These are phyloP conservation scores for Podaxis rugospora DNA, from an alignment of 768 basidiomycete genomes.

Conservation along the genomic window DNA sequence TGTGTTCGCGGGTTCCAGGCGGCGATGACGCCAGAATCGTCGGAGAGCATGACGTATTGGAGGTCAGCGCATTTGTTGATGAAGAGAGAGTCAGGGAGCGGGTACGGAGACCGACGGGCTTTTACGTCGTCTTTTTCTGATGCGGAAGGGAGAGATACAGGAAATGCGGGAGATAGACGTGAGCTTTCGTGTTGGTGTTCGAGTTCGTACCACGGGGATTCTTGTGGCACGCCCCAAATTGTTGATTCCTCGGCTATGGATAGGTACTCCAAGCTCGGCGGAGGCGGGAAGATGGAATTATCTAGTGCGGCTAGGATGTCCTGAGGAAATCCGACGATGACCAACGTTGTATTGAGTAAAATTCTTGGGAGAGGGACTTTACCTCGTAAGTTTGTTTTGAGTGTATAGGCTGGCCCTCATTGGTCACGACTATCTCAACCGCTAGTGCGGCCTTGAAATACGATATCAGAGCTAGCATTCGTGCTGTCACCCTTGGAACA, in stretches of 20 bases:
- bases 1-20: background rate
- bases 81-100: background rate
- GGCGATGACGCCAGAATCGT: background rate
- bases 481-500: background rate
- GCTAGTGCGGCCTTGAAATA: slow-evolving; percentile 4
- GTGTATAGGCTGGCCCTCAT: background rate
- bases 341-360: background rate
- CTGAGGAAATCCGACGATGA: background rate
- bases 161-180: background rate
- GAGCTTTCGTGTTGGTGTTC: background rate
- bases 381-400: slow-evolving; percentile 1
- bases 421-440: slow-evolving; percentile 4
- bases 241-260: background rate
- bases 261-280: background rate
- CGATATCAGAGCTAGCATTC: background rate
- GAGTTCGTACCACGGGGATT: background rate
- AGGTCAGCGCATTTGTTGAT: slow-evolving; percentile 2
- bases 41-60: slow-evolving; percentile 6
- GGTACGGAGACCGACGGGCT: background rate
- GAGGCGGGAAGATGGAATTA: slow-evolving; percentile 3
- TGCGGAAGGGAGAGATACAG: too few relatives aligned
- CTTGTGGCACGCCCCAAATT: background rate
- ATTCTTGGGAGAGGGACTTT: background rate
- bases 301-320: background rate
- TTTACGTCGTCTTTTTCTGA: too few relatives aligned